Evolutionary conservation across 2,329 filamentous ascomycete species (phyloP), one percentile per base, ranked within the genome.

Genomic region (Colletotrichum paranaense): DNA sequence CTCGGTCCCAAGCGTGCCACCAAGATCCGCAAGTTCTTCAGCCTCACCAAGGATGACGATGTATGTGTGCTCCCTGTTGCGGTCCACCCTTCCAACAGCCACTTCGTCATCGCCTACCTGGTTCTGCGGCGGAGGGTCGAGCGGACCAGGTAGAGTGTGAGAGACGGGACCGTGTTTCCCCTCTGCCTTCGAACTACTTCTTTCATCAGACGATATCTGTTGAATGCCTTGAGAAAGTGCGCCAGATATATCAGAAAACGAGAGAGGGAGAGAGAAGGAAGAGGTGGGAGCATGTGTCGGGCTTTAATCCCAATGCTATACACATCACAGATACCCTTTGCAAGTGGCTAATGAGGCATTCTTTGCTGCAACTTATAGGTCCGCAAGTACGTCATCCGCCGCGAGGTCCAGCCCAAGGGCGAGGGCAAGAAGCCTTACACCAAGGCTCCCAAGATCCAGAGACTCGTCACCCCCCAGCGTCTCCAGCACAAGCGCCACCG

Each of bases 1-100:
- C 94, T 99, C 84, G 97, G 97, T 82, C 97, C 97, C 90, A 99
- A 99, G 95, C 94, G 97, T 84, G 97, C 97, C 85, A 98, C 95
- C 90, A 99, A 98, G 95, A 98, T 99, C 90, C 95, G 96, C 88
- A 93, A 92, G 86, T 99, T 99, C 94, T 99, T 98, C 91, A 93
- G 95, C 90, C 94, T 99, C 92, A 96, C 93, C 94, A 98, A 98
- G 95, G 95, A 98, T 93, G 97, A 99, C 91, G 97, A 99, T 94
- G 96, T 98, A 94, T 92, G 94, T 95, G 86, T 83, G 76, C 71
- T 77, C 71, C 76, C 75, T 55, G 82, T 82, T 86, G 83, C 84
- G 84, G 30, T 58, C 26, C 56, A 52, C 56, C 86, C 42, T 49
- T 49, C 83, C 82, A 76, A 79, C 75, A 83, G 82, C 84, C 84